Evolutionary conservation across 805 yeast genomes (phyloP), one percentile per base, ranked within the genome.

Genomic region (Cyberlindnera lachancei): DNA sequence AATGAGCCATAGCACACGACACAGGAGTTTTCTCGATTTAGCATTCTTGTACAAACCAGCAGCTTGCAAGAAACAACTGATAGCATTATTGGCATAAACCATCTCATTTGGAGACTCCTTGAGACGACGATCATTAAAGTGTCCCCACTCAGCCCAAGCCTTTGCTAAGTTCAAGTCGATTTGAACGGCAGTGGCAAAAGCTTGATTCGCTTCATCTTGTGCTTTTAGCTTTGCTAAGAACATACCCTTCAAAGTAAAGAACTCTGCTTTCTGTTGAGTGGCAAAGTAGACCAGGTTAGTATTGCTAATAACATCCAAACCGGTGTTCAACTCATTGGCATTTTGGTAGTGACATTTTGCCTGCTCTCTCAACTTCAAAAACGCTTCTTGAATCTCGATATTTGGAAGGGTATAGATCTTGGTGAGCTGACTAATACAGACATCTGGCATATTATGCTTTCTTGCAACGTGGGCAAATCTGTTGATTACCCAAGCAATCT

Each of bases 61-160:
- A 14, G 99, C 99, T 57, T 94, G 97, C 43, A 92, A 66, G 58
- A 88, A 94, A 56, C 99, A 92, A 48, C 94, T 81, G 29, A 92
- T 78, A 3, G 99, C 97, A 55, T 88, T 87, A 41, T 86, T 81
- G 14, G 97, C 98, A 57, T 75, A 79, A 15, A 75, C 73, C 59
- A 82, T 76, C 47, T 85, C 94, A 30, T 65, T 73, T 2, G 88
- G 90, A 38, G 79, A 79, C 44, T 86, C 94, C 44, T 84, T 82
- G 55, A 86, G 78, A 25, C 95, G 67, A 18, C 79, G 73, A 46
- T 92, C 98, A 53, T 88, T 88, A 62, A 86, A 92, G 53, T 79
- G 76, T 39, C 98, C 99, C 99, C 99, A 92, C 55, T 94, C 96
- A 4, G 96, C 97, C 99, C 99, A 92, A 0, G 98, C 97, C 55